Evolutionary conservation across 345 rosid genomes (phyloP).

Genomic region (Brassica incana): DNA sequence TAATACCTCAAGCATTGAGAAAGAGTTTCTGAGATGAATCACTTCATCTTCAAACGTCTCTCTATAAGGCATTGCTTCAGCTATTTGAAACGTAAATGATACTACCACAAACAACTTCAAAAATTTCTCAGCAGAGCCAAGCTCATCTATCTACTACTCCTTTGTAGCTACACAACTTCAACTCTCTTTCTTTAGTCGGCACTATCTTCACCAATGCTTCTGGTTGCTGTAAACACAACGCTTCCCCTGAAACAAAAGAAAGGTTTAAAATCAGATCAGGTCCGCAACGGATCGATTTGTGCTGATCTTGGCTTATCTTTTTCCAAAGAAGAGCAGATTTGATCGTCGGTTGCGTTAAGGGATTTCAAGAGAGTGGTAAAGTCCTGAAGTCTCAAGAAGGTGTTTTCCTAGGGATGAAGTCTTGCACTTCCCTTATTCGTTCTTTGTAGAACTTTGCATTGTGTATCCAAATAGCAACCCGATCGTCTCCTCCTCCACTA

Average conservation of each 20-base stretch:
- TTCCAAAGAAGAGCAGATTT: conserved; percentile 67
- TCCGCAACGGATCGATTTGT: no score
- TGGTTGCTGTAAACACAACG: conserved; percentile 69
- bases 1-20: conserved; percentile 62
- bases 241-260: conserved; percentile 51
- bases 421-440: conserved; percentile 73
- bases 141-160: conserved; percentile 60
- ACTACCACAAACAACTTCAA: conserved; percentile 55
- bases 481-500: conserved; percentile 38
- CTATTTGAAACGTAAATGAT: conserved; percentile 70
- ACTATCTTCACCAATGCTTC: conserved; percentile 93
- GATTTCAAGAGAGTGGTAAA: conserved; percentile 81
- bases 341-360: conserved; percentile 67
- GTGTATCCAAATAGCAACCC: conserved; percentile 92
- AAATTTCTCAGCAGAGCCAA: conserved; percentile 82
- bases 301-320: conserved; percentile 49
- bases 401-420: conserved; percentile 92
- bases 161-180: conserved; percentile 62
- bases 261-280: background rate
- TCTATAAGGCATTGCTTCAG: conserved; percentile 82
- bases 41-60: conserved; percentile 93
- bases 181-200: conserved; percentile 88
- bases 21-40: conserved; percentile 80
- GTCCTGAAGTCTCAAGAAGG: conserved; percentile 94
- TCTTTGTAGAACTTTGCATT: conserved; percentile 52